Base-by-base conservation (phyloP, 306 rosid species). In the Acacia acuminata region DNA sequence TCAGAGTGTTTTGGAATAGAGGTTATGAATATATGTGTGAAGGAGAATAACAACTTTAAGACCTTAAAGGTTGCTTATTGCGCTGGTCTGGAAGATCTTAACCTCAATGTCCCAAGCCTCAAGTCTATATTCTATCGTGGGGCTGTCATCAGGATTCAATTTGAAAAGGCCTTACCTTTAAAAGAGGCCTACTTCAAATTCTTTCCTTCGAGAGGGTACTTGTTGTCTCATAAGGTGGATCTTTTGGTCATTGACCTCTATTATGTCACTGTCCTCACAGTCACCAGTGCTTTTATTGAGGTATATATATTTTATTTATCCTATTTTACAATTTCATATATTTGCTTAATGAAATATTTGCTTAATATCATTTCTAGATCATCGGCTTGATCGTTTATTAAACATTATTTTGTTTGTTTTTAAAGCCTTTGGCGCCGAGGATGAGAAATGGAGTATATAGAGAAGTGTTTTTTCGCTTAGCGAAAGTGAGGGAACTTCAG, bases 401-500 rank as follows among this genome's bases (percentile, higher is more conserved):
- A 20, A 7, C 9, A 3, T 17, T 17, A 17, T 20, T n/a, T 13
- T 65, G 20, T 78, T 79, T 45, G 22, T 24, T 42, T 43, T 63
- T 12, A 5, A 9, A 90, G 90, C 89, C 85, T 60, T 30, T 88
- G 71, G 3, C 83, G 16, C 10, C 83, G 3, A 85, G 66, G 69
- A 4, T 78, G 48, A 82, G 86, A 13, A 9, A 17, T 66, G 82
- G 83, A 8, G 0, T 1, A 45, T 65, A 55, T 19, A 36, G 14
- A 36, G 88, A 79, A 20, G 11, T 25, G 14, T 0, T 36, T 2
- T 84, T 67, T 40, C 1, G 24, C 24, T 81, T 88, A 4, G 4
- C 6, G 25, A 75, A 60, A 44, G 43, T 90, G 11, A 76, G 3
- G 84, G 90, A 88, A 20, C 82, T 90, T 60, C 90, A 87, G n/a